Conservation (phyloP, 1,139 yeast species). For the Lipomyces yarrowii region DNA sequence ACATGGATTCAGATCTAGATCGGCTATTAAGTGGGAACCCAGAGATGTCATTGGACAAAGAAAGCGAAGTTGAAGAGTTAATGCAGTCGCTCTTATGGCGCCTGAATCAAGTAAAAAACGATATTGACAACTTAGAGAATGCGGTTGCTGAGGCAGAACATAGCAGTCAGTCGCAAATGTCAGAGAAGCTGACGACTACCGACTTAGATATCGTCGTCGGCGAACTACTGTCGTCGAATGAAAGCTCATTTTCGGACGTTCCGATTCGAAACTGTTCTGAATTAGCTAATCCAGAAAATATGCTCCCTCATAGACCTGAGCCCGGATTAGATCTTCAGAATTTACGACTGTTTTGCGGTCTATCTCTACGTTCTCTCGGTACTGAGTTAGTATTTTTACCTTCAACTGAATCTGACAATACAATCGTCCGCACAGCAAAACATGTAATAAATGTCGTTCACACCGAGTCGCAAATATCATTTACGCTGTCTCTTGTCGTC, state of each 20-base stretch:
- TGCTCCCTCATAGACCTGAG: conserved; percentile 20
- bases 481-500: conserved; percentile 14
- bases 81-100: conserved; percentile 18
- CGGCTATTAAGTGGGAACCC: background rate
- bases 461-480: conserved; percentile 7
- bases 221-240: conserved; percentile 13
- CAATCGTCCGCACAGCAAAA: conserved; percentile 6
- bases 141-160: conserved; percentile 5
- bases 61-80: conserved; percentile 12
- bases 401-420: background rate
- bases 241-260: background rate
- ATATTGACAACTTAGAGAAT: conserved; percentile 6
- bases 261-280: background rate
- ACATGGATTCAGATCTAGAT: background rate
- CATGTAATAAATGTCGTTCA: conserved; percentile 10
- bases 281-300: background rate
- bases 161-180: background rate
- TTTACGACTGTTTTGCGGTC: conserved; percentile 16
- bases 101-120: conserved; percentile 6
- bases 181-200: background rate
- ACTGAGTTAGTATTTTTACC: conserved; percentile 3
- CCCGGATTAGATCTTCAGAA: conserved; percentile 14
- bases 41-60: conserved; percentile 2
- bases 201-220: conserved; percentile 1
- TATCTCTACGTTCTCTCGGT: conserved; percentile 3